Conservation (phyloP, 2,329 filamentous ascomycete genomes). For the Allantophomopsis cytisporea region DNA sequence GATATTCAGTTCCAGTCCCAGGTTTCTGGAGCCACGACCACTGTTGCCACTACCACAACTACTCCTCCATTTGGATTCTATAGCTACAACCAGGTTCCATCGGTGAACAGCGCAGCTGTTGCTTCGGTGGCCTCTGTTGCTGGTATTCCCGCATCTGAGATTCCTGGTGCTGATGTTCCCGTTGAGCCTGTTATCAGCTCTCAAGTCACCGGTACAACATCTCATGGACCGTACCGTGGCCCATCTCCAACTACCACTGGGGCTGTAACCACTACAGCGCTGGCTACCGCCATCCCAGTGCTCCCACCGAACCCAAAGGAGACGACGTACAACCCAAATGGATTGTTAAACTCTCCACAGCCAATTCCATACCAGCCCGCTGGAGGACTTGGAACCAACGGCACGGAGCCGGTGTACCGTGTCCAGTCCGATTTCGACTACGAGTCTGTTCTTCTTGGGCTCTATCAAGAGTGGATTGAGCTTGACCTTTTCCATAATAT, state of each 20-base stretch:
- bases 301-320: conserved; percentile 46
- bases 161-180: conserved; percentile 13
- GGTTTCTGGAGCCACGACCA: background rate
- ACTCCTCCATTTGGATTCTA: conserved; percentile 7
- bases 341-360: conserved; percentile 49
- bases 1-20: too few relatives aligned
- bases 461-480: conserved; percentile 80
- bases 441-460: conserved; percentile 51
- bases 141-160: conserved; percentile 11
- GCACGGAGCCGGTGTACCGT: conserved; percentile 61
- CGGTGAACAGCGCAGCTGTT: conserved; percentile 11
- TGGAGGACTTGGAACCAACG: conserved; percentile 67
- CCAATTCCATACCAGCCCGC: conserved; percentile 61
- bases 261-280: conserved; percentile 43
- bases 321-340: conserved; percentile 59
- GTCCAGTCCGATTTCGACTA: conserved; percentile 76
- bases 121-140: conserved; percentile 11
- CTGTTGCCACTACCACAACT: conserved; percentile 1
- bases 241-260: conserved; percentile 53
- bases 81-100: conserved; percentile 11
- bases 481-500: conserved; percentile 72
- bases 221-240: conserved; percentile 56
- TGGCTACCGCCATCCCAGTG: conserved; percentile 42
- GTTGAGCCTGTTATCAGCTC: conserved; percentile 27
- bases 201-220: conserved; percentile 41